phyloP scores from a whole-genome alignment of 331 rosid genomes.

The Acacia pycnantha region DNA sequence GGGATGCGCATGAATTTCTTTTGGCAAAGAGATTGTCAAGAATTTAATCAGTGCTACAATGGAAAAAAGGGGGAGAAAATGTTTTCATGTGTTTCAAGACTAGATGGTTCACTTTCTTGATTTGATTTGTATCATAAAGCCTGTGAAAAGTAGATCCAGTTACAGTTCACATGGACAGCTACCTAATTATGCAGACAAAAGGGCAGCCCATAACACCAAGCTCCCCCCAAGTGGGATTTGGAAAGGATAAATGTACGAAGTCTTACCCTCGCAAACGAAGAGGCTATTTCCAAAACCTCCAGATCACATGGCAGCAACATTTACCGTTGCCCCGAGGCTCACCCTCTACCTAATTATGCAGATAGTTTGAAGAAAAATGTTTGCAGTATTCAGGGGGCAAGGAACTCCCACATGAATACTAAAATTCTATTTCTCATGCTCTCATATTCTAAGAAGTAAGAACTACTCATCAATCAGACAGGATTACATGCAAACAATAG shows the following conservation, averaged over 20 bases:
- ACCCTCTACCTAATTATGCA: not conserved
- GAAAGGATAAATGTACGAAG: too few species aligned
- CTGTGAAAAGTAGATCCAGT: not conserved
- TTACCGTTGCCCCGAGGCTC: too few species aligned
- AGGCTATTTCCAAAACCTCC: too few species aligned
- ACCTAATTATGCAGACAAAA: not conserved
- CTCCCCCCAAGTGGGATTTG: too few species aligned
- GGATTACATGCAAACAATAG: not conserved
- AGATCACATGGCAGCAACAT: too few species aligned
- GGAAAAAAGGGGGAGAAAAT: not conserved
- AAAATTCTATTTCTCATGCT: not conserved
- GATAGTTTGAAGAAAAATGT: not conserved
- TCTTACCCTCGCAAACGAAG: too few species aligned
- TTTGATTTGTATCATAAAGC: not conserved
- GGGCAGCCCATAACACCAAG: too few species aligned
- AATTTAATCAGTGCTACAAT: not conserved
- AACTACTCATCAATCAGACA: not conserved
- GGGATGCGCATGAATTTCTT: not conserved
- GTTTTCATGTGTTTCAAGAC: not conserved
- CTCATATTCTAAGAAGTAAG: not conserved
- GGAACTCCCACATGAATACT: not conserved
- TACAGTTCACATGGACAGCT: slow-evolving; percentile 3
- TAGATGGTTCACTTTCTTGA: not conserved
- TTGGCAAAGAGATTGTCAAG: not conserved
- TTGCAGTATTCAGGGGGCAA: not conserved